Base-by-base conservation (phyloP, 768 basidiomycete genomes). In the Dictyophora rubrovolvata region DNA sequence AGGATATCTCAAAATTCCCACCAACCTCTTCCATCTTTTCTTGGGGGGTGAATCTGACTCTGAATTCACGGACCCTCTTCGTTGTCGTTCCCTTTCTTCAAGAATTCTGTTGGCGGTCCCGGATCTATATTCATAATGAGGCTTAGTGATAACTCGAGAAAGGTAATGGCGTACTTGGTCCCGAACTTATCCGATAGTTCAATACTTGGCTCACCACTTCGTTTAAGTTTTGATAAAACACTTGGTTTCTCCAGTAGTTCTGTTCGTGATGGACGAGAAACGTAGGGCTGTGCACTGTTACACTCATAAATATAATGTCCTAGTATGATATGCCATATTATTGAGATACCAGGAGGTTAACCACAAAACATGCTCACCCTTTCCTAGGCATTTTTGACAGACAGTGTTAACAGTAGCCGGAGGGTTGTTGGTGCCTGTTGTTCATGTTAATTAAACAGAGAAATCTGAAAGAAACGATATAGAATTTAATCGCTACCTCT, bases 291-390 rank as follows among this genome's bases (percentile, higher is more conserved):
- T 20, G 79, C 65, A 17, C 79, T 77, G 71, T 90, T 91, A 79
- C 94, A 97, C 73, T 96, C 82, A 67, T 86, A 97, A 12, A 84
- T 96, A 69, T 86, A 94, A 71, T 96, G 94, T 0, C 93, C 93
- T 84, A 67, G 37, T 58, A 1, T 54, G 10, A 14, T n/a, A 42
- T 3, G 7, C 20, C 20, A 11, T 42, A 20, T 55, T 9, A 16
- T 60, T 47, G 28, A 42, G 5, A 42, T 23, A 21, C 17, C 7
- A 18, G 18, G 46, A 61, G 17, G 18, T 17, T 10, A 23, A 60
- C 9, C 28, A 11, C 34, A 20, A 17, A 33, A 18, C n/a, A 47
- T 9, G 66, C 74, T 57, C 34, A 85, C 88, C 89, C 68, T 78
- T 76, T 34, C 76, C 73, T 18, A 93, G 77, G 64, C 90, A 93